Evolutionary conservation across 2,329 filamentous ascomycete genomes (phyloP).

Genomic region (Magnaporthales sp.): DNA sequence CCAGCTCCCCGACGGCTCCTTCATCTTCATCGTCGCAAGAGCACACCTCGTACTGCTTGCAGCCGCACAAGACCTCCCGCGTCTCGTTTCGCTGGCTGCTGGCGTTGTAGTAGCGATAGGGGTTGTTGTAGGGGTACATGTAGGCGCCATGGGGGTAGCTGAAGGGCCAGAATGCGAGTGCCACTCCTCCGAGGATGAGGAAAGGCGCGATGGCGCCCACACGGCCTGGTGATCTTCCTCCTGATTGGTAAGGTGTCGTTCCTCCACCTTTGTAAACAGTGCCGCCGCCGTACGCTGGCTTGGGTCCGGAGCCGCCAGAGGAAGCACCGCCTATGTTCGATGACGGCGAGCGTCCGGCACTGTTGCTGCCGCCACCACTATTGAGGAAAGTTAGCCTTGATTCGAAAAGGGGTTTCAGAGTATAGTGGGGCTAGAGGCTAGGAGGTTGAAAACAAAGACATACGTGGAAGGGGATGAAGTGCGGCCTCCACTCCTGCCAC

Average conservation of each 20-base stretch:
- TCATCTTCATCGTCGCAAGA: constrained; percentile 62
- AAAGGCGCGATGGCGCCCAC: constrained; percentile 45
- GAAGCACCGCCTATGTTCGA: constrained; percentile 43
- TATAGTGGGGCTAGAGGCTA: not conserved
- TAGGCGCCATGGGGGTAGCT: constrained; percentile 57
- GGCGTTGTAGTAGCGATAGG: constrained; percentile 39
- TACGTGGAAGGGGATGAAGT: constrained; percentile 3
- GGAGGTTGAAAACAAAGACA: not conserved
- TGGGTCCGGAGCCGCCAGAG: constrained; percentile 46
- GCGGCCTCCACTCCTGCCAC: not conserved
- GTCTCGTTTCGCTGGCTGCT: constrained; percentile 46
- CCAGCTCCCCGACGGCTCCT: constrained; percentile 47
- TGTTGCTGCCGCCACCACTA: not conserved
- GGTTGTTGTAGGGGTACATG: constrained; percentile 46
- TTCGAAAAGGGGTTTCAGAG: not conserved
- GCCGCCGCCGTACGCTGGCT: constrained; percentile 52
- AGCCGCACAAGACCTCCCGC: constrained; percentile 53
- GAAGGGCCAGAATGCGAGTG: constrained; percentile 53
- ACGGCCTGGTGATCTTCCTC: no score
- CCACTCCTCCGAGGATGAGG: constrained; percentile 34
- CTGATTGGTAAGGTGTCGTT: constrained; percentile 49
- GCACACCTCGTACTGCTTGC: constrained; percentile 46
- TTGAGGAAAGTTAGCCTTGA: not conserved
- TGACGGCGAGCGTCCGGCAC: constrained; percentile 13
- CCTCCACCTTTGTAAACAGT: constrained; percentile 61